A percentile compares a stretch with the other conserved stretches of the same genome.
Conservation (phyloP, 176 grass and related monocot species). For the Musa schizocarpa region DNA sequence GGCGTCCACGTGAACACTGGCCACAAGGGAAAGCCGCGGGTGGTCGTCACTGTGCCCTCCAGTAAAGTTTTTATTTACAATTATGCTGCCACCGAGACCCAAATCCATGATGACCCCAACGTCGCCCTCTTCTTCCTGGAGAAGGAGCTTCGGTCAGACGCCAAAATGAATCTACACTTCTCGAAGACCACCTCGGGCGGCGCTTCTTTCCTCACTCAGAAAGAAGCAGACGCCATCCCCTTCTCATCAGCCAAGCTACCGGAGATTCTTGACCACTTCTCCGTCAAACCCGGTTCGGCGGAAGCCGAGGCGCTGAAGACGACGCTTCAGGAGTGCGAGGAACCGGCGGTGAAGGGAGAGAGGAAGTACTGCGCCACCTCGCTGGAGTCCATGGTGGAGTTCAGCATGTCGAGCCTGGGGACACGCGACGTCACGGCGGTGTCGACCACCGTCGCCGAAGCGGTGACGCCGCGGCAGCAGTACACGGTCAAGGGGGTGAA, state of each 20-base stretch:
- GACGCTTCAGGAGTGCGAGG: conserved; percentile 38
- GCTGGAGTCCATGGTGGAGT: conserved; percentile 42
- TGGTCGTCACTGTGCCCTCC: neutral
- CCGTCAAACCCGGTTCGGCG: conserved; percentile 6
- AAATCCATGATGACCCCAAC: conserved; percentile 11
- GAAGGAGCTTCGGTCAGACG: neutral
- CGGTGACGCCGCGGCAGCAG: conserved; percentile 10
- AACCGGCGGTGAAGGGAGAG: neutral
- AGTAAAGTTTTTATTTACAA: neutral
- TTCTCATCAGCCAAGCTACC: conserved; percentile 29
- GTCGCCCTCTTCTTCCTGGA: conserved; percentile 9
- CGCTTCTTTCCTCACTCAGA: neutral
- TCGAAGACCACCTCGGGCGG: neutral
- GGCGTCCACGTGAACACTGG: conserved; percentile 4
- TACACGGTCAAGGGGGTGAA: conserved; percentile 8
- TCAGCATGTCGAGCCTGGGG: conserved; percentile 22
- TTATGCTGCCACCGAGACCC: conserved; percentile 5
- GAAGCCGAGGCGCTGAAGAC: conserved; percentile 15
- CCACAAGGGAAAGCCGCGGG: neutral
- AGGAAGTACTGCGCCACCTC: conserved; percentile 32
- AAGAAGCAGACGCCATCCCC: conserved; percentile 12
- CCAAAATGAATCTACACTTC: conserved; percentile 6
- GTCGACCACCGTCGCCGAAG: conserved; percentile 21
- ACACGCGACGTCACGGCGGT: conserved; percentile 7
- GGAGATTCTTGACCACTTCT: conserved; percentile 29